Evolutionary conservation across 2,329 filamentous ascomycete genomes (phyloP).

Genomic region (Metarhizium robertsii): DNA sequence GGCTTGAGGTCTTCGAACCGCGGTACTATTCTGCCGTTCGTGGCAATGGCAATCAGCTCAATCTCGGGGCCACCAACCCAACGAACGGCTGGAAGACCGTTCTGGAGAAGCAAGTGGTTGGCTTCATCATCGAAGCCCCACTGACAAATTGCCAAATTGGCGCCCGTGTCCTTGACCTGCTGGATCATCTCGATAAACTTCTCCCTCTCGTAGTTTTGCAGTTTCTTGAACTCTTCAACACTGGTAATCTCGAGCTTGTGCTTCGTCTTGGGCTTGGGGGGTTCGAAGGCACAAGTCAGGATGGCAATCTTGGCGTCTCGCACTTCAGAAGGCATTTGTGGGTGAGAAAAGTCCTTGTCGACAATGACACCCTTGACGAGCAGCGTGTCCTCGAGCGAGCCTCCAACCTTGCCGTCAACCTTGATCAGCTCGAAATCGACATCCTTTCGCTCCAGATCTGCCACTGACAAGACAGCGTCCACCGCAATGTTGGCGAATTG

Average conservation of each 20-base stretch:
- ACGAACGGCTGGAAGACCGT: constrained; percentile 87
- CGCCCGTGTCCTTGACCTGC: constrained; percentile 94
- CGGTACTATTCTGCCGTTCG: constrained; percentile 94
- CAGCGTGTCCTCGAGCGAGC: constrained; percentile 82
- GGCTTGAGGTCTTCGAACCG: constrained; percentile 89
- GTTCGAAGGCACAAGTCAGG: constrained; percentile 94
- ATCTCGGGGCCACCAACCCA: constrained; percentile 99
- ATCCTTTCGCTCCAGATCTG: constrained; percentile 90
- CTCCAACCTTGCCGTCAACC: constrained; percentile 96
- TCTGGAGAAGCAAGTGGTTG: constrained; percentile 93
- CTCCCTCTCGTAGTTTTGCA: constrained; percentile 89
- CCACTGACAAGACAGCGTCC: constrained; percentile 92
- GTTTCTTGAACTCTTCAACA: constrained; percentile 96
- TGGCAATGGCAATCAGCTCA: constrained; percentile 95
- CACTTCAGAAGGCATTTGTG: constrained; percentile 96
- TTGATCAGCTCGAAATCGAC: constrained; percentile 99
- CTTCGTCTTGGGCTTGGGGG: constrained; percentile 99
- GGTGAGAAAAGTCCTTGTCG: constrained; percentile 99
- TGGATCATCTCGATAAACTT: constrained; percentile 99
- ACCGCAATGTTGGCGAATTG: constrained; percentile 97
- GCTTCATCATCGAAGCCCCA: constrained; percentile 99
- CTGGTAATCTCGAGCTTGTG: constrained; percentile 97
- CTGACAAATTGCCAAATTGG: constrained; percentile 96
- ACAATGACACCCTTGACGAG: constrained; percentile 97
- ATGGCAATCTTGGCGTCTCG: constrained; percentile 95